These are phyloP conservation scores for Corchorus capsularis DNA, from an alignment of 345 rosid species.

Conservation along the genomic window DNA sequence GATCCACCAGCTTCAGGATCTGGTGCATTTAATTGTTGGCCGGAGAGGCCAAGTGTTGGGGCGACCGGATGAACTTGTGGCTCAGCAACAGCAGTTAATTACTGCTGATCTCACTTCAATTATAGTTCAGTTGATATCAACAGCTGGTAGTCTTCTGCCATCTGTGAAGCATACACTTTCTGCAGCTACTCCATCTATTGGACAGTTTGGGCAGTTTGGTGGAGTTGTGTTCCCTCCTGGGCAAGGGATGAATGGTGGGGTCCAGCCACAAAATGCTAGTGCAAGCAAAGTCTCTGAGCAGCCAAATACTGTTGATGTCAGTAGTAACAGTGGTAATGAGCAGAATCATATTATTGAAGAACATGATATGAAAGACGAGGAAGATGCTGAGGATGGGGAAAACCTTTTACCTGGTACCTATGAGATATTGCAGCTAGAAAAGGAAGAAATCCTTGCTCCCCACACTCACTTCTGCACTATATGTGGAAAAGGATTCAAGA, in stretches of 20 bases:
- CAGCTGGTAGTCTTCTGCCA: conserved; percentile 95
- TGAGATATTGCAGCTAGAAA: conserved; percentile 90
- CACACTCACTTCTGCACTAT: conserved; percentile 95
- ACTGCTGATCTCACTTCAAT: conserved; percentile 91
- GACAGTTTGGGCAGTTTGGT: conserved; percentile 55
- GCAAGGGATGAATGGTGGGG: conserved; percentile 37
- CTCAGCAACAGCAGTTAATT: conserved; percentile 81
- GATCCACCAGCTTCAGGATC: conserved; percentile 84
- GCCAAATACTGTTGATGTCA: conserved; percentile 12
- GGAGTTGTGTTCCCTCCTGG: conserved; percentile 49
- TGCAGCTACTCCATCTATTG: conserved; percentile 39
- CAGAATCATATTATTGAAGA: conserved; percentile 57
- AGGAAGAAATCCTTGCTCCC: conserved; percentile 97
- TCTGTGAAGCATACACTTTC: conserved; percentile 67
- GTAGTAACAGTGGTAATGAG: conserved; percentile 27
- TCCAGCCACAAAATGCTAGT: conserved; percentile 40
- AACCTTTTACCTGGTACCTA: conserved; percentile 91
- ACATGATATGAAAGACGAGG: conserved; percentile 86
- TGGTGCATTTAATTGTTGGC: conserved; percentile 71
- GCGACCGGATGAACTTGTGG: conserved; percentile 52
- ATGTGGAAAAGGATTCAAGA: conserved; percentile 98
- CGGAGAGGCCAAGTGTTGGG: conserved; percentile 51
- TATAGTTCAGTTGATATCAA: conserved; percentile 87
- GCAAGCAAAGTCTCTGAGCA: conserved; percentile 39
- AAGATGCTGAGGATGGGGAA: conserved; percentile 91